Conservation (phyloP, 306 rosid genomes). For the Prinsepia uniflora region DNA sequence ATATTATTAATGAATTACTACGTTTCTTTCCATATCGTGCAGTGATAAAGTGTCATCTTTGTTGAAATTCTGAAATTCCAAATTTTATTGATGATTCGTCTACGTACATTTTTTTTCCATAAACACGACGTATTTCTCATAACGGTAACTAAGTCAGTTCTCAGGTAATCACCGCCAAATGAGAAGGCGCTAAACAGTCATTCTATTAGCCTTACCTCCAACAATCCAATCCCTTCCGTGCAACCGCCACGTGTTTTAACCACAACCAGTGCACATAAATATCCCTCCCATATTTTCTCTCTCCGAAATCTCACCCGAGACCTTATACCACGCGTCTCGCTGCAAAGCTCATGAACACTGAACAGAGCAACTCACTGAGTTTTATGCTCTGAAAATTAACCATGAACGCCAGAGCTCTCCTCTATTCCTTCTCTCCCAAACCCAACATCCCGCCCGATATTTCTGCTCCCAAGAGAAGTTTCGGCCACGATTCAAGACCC, state of each 20-base stretch:
- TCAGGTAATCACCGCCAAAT: conserved; percentile 9
- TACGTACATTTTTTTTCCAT: too few relatives aligned
- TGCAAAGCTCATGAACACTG: background rate
- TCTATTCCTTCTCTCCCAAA: conserved; percentile 47
- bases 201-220: background rate
- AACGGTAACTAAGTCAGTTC: background rate
- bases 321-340: background rate
- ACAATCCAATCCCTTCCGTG: background rate
- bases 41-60: too few relatives aligned
- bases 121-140: too few relatives aligned
- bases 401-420: conserved; percentile 69
- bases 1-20: too few relatives aligned
- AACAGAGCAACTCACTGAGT: background rate
- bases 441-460: conserved; percentile 33
- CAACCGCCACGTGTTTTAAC: conserved; percentile 53
- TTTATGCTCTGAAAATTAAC: conserved; percentile 5
- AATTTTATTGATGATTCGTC: too few relatives aligned
- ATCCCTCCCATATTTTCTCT: conserved; percentile 28
- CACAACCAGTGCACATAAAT: conserved; percentile 44
- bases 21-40: too few relatives aligned
- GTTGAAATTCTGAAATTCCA: too few relatives aligned
- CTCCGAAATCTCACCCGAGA: background rate
- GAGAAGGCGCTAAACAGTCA: background rate
- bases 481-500: conserved; percentile 10
- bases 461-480: conserved; percentile 24